Conservation (phyloP, 2,329 filamentous ascomycete genomes). For the Penicillium sp. region DNA sequence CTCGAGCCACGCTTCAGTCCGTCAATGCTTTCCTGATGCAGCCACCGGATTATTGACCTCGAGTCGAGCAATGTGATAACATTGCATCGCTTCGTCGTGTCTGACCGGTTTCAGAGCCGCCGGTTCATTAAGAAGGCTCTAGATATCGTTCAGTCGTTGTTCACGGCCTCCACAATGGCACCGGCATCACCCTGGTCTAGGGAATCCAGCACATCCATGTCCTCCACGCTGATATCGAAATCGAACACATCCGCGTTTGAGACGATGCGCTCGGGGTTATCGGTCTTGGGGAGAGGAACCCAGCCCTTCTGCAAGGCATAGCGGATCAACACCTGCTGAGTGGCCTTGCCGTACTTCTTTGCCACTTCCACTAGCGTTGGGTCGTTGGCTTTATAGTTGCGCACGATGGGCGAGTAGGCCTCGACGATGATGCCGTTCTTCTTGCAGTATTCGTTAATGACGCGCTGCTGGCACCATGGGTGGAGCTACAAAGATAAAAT, state of each 20-base stretch:
- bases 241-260: constrained; percentile 64
- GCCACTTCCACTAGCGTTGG: constrained; percentile 63
- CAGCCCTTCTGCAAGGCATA: constrained; percentile 80
- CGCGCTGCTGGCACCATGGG: constrained; percentile 67
- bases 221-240: constrained; percentile 57
- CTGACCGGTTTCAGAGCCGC: constrained; percentile 9
- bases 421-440: constrained; percentile 53
- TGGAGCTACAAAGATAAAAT: constrained; percentile 55
- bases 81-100: constrained; percentile 6
- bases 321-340: constrained; percentile 74
- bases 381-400: constrained; percentile 71
- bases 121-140: constrained; percentile 6
- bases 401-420: constrained; percentile 56
- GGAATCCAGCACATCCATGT: constrained; percentile 56
- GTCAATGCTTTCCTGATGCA: constrained; percentile 86
- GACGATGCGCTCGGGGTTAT: constrained; percentile 63
- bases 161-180: constrained; percentile 49
- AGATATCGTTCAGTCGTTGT: constrained; percentile 38
- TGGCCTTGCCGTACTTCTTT: constrained; percentile 69
- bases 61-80: neutral
- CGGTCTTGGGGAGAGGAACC: constrained; percentile 72
- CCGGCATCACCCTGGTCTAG: constrained; percentile 52
- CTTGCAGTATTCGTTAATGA: constrained; percentile 57
- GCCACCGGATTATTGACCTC: constrained; percentile 35
- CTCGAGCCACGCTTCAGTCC: constrained; percentile 79